Base-by-base conservation (phyloP, 306 rosid species). In the Canavalia gladiata region DNA sequence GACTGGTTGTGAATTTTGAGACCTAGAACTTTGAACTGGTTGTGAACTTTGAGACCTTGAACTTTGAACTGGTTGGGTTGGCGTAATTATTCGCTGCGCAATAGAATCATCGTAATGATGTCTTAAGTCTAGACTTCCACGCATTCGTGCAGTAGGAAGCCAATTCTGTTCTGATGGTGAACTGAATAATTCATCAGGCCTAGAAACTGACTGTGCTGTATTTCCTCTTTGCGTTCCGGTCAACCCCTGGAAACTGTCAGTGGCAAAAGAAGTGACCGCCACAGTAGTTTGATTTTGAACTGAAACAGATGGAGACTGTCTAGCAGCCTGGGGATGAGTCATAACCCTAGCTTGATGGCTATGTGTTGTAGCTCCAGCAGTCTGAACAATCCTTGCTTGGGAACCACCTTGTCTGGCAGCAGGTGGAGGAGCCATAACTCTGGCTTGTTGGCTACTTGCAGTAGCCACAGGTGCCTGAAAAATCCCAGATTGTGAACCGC, bases 91-190 rank as follows among this genome's bases (percentile, higher is more conserved):
- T 33, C 82, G 86, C 79, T 88, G 85, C 34, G 75, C 75, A 69
- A 85, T 64, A 45, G 82, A 88, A 18, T 84, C 91, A 59, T 85
- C 46, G 50, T 45, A 83, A n/a, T 51, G 85, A 79, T 51, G 89
- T 67, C 92, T 91, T 2, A 87, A 28, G 43, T 68, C 6, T 8
- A 96, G 89, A 83, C 97, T 92, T 67, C 99, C 98, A 28, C 98
- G 97, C 99, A 96, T 93, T 82, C 93, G 87, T 30, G 87, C 84
- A 4, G 87, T 13, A 42, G 98, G 94, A 56, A 71, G 89, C 94
- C 94, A 87, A 47, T 85, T 82, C 74, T 86, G 91, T 59, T 89
- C 97, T 8, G 89, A 51, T 58, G 72, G 82, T 11, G 41, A 28
- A 43, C 85, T 86, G 50, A 60, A 67, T 47, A 46, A 54, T 64